Conservation (phyloP, 2,329 filamentous ascomycete species). For the Beauveria sp. region DNA sequence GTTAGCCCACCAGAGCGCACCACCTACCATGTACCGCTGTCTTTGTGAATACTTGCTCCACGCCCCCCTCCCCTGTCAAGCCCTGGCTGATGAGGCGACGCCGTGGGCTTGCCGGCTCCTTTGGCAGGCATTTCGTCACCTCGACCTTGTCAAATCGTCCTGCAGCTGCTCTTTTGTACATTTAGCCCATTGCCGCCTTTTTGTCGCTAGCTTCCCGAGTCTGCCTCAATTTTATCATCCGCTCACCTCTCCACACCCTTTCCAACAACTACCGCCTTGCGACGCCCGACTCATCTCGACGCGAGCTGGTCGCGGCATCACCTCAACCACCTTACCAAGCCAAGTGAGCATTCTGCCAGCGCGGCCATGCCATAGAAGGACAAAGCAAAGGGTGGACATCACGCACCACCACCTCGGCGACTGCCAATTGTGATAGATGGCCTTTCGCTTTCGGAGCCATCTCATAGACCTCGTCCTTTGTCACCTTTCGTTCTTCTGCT, state of each 20-base stretch:
- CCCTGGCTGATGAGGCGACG: not conserved
- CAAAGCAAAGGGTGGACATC: not conserved
- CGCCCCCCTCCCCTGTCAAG: not conserved
- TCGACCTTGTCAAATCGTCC: slow-evolving; percentile 1
- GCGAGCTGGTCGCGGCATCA: not conserved
- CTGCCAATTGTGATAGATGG: not conserved
- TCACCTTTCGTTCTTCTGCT: not conserved
- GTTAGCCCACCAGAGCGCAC: not conserved
- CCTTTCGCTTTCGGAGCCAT: not conserved
- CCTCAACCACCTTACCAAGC: not conserved
- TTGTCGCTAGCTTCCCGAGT: not conserved
- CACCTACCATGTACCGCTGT: not conserved
- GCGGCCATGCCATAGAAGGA: slow-evolving; percentile 2
- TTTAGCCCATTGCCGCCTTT: not conserved
- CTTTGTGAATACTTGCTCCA: not conserved
- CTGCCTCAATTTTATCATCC: not conserved
- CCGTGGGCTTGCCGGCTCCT: not conserved
- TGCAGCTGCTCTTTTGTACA: not conserved
- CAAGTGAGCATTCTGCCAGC: not conserved
- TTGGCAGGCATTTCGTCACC: not conserved
- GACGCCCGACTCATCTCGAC: not conserved
- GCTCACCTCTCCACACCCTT: not conserved
- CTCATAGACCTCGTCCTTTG: not conserved
- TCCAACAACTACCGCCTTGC: not conserved
- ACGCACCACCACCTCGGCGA: not conserved